Base-by-base conservation (phyloP, 805 yeast genomes). In the Candida endomychidarum region DNA sequence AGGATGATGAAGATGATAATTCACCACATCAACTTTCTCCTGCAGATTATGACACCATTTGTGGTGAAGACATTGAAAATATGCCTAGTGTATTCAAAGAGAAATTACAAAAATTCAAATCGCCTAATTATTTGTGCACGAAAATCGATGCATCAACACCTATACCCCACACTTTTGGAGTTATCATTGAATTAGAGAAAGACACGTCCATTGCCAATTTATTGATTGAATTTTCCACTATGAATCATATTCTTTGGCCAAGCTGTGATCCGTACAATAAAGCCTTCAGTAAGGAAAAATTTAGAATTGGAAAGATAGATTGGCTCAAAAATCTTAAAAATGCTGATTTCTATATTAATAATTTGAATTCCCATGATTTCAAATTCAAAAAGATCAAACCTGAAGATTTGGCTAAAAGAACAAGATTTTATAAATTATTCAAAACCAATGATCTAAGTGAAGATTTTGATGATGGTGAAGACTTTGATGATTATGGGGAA, bases 111-210 rank as follows among this genome's bases (percentile, higher is more conserved):
- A 26, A 42, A 11, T 54, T 61, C 52, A 45, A 39, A 14, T 58
- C 66, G n/a, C 69, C 72, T 1, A 65, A 65, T 43, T 68, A 62
- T 37, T 50, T 62, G 27, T 56, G 61, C 20, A 56, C 70, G 2
- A 57, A 56, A 22, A 60, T 68, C 5, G 75, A 70, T 40, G 45
- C 64, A 3, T 67, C 66, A 8, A 56, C 57, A 2, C 72, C 70
- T 8, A 70, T 74, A 2, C 72, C 81, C 1, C 79, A 75, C 50
- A 75, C 77, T 2, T 65, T 78, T 47, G 83, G 78, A 0, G 65
- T 78, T 2, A 61, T 77, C 4, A 47, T 78, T 1, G 74, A 77
- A 37, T 49, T 77, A 1, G 52, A 58, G 17, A 71, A 66, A 37
- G 72, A 68, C 25, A 61, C 69, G 1, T 40, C 58, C 2, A 52